These are phyloP conservation scores for Penicillium crystallinum DNA, from an alignment of 495 filamentous ascomycete genomes.

Conservation along the genomic window DNA sequence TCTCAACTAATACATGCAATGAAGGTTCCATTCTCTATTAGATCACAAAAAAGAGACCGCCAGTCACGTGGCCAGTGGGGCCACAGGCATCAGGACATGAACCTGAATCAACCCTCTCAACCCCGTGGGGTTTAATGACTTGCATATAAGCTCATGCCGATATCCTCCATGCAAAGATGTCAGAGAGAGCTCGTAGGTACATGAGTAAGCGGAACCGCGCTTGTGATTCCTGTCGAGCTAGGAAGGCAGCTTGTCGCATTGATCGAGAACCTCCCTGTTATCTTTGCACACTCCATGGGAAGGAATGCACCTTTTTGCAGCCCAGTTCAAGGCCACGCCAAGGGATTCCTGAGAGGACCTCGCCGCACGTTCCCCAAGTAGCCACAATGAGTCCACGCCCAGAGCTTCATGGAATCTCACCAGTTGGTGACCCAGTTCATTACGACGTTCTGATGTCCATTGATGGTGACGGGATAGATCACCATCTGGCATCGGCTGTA, in stretches of 20 bases:
- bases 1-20: too few relatives aligned
- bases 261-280: slow-evolving; percentile 1
- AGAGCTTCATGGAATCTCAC: not conserved
- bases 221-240: slow-evolving; percentile 1
- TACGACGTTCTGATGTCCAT: not conserved
- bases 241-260: slow-evolving; percentile 3
- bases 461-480: not conserved
- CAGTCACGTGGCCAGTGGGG: too few relatives aligned
- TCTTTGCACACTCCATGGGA: slow-evolving; percentile 4
- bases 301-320: not conserved
- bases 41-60: too few relatives aligned
- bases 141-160: not conserved
- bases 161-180: not conserved
- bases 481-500: not conserved
- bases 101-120: too few relatives aligned
- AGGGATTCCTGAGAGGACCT: not conserved
- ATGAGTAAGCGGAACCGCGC: slow-evolving; percentile 3
- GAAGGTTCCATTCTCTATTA: too few relatives aligned
- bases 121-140: not conserved
- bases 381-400: not conserved
- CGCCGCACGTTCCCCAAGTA: not conserved
- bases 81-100: too few relatives aligned
- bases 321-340: not conserved
- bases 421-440: not conserved
- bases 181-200: not conserved